Evolutionary conservation across 2,329 filamentous ascomycete species (phyloP).

Genomic region (Alternaria dauci): DNA sequence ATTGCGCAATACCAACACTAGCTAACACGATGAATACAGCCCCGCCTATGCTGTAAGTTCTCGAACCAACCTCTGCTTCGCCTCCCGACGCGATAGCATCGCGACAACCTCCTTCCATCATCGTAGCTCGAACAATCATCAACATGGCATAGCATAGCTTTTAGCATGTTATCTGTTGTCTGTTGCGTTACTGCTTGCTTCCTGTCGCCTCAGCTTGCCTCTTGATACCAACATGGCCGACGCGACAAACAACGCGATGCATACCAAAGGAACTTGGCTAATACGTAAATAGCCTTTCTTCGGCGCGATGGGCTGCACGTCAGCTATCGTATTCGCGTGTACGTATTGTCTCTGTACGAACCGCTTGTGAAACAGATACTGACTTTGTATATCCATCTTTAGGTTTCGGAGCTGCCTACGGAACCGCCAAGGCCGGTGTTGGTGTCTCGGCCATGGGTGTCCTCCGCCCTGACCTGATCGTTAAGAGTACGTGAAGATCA

Average conservation of each 20-base stretch:
- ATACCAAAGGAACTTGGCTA: conserved; percentile 26
- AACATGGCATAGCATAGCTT: too few relatives aligned
- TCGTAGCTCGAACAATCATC: conserved; percentile 11
- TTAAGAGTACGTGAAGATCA: conserved; percentile 81
- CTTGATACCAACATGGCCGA: too few relatives aligned
- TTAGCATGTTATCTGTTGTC: too few relatives aligned
- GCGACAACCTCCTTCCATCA: conserved; percentile 21
- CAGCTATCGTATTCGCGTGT: conserved; percentile 94
- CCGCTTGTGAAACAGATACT: too few relatives aligned
- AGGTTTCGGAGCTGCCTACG: conserved; percentile 88
- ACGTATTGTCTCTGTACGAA: too few relatives aligned
- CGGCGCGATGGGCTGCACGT: conserved; percentile 95
- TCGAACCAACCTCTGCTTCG: conserved; percentile 28
- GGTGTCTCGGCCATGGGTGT: conserved; percentile 99
- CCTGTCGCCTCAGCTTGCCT: too few relatives aligned
- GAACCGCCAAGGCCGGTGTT: conserved; percentile 98
- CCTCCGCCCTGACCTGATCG: conserved; percentile 94
- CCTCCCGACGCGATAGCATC: conserved; percentile 34
- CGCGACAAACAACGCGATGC: conserved; percentile 15
- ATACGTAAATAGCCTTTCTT: conserved; percentile 76
- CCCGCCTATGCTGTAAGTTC: conserved; percentile 98
- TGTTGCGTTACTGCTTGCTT: too few relatives aligned
- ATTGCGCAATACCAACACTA: conserved; percentile 21
- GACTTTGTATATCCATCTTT: too few relatives aligned
- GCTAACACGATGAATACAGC: conserved; percentile 62